Evolutionary conservation across 2,329 filamentous ascomycete genomes (phyloP).

Genomic region (Aureobasidium vineae): DNA sequence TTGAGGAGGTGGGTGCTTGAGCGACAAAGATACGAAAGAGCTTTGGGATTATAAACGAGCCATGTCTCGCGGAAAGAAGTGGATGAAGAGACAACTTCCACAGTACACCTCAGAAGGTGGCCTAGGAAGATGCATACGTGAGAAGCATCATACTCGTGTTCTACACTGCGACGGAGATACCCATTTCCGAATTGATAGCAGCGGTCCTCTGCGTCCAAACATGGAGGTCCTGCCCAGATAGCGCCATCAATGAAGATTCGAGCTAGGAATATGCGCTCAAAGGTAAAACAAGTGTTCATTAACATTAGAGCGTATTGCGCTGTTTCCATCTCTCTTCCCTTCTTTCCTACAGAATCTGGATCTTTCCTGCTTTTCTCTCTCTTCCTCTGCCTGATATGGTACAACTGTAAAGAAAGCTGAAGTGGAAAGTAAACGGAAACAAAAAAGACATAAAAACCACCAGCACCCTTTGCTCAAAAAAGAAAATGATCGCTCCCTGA

Average conservation of each 20-base stretch:
- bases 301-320: constrained; percentile 18
- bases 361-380: background rate
- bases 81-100: no score
- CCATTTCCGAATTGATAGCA: no score
- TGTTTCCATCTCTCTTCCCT: background rate
- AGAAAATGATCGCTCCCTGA: background rate
- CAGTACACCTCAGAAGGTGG: no score
- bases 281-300: constrained; percentile 20
- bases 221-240: no score
- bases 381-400: background rate
- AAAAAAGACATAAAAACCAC: background rate
- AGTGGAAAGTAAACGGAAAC: no score
- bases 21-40: background rate
- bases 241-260: background rate
- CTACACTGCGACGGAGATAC: no score
- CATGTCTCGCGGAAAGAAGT: background rate
- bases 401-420: background rate
- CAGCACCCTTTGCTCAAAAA: background rate
- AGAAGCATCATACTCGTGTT: no score
- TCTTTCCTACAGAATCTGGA: background rate
- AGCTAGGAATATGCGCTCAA: background rate
- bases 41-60: background rate
- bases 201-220: no score
- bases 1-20: constrained; percentile 50
- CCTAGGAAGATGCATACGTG: no score